Base-by-base conservation (phyloP, 129 eudicot genomes). In the Centella asiatica region DNA sequence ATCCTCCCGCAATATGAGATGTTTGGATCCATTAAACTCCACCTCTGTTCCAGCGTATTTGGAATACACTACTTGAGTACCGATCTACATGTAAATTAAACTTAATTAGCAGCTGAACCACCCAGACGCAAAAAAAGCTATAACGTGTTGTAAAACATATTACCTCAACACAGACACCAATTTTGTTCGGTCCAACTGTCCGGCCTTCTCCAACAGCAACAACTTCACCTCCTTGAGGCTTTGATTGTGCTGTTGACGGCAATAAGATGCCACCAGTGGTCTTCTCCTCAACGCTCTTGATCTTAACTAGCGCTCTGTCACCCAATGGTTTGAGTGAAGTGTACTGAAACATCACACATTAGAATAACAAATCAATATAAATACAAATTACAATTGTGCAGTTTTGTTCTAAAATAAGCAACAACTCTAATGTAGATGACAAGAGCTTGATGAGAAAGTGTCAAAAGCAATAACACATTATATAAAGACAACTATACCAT, bases 11-110 rank as follows among this genome's bases (percentile, higher is more conserved):
- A 89, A 57, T 57, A 89, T 72, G 45, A 89, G 81, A 72, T 89
- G 97, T 45, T 68, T 80, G 31, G 83, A 20, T 29, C 97, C 97
- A 24, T 85, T 70, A 56, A 89, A 89, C 68, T 85, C 86, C 15
- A 89, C 79, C 66, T 89, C 97, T 8, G 97, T 89, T 37, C 97
- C 97, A 5, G 97, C 83, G 72, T 85, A 89, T 79, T 83, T 89
- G 76, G 97, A 89, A 56, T 89, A 89, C 56, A 89, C 86, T 28
- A 89, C 80, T 67, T 80, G 79, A 76, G 79, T 53, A 37, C 97
- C 97, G 61, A 82, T 69, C 97, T 89, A 59, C n/a, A 68, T 3
- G 55, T 29, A 17, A 17, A 65, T 14, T 18, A 19, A 8, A 61
- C 44, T 57, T 7, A 59, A 66, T 40, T 52, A 44, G 73, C 23